These are phyloP conservation scores for Alnus glutinosa DNA, from an alignment of 306 rosid genomes.

Conservation along the genomic window DNA sequence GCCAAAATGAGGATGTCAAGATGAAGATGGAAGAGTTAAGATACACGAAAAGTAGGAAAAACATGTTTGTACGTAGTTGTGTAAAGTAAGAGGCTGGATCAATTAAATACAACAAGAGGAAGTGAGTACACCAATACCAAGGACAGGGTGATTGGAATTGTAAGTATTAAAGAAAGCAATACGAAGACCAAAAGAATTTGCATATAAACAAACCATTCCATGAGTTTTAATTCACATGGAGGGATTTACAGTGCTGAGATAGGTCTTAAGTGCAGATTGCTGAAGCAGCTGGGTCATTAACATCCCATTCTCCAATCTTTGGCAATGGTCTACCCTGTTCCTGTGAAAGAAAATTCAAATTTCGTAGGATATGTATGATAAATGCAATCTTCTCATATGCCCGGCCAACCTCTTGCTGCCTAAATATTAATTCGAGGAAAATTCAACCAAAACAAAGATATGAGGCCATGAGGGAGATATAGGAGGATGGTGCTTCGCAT, in stretches of 20 bases:
- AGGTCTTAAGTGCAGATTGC: slow-evolving; percentile 28
- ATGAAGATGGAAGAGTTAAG: not conserved
- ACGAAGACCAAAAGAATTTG: not conserved
- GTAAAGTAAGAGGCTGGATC: not conserved
- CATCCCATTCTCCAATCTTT: slow-evolving; percentile 90
- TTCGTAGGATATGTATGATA: not conserved
- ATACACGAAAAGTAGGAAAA: not conserved
- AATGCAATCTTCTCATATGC: slow-evolving; percentile 6
- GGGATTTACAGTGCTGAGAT: not conserved
- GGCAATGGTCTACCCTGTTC: slow-evolving; percentile 64
- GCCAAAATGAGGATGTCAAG: not conserved
- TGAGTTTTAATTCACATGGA: not conserved
- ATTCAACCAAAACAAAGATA: not conserved
- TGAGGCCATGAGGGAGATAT: not conserved
- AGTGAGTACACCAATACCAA: not conserved
- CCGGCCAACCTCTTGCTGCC: slow-evolving; percentile 1
- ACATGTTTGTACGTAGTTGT: not conserved
- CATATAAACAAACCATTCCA: not conserved
- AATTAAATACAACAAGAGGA: not conserved
- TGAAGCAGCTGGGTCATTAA: slow-evolving; percentile 75
- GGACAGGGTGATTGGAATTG: not conserved
- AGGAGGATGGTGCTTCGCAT: not conserved
- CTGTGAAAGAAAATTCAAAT: slow-evolving; percentile 27
- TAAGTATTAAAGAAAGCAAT: not conserved
- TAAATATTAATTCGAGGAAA: not conserved